Base-by-base conservation (phyloP, 352 stramenopile species). In the Heterotrichella gracilis region DNA sequence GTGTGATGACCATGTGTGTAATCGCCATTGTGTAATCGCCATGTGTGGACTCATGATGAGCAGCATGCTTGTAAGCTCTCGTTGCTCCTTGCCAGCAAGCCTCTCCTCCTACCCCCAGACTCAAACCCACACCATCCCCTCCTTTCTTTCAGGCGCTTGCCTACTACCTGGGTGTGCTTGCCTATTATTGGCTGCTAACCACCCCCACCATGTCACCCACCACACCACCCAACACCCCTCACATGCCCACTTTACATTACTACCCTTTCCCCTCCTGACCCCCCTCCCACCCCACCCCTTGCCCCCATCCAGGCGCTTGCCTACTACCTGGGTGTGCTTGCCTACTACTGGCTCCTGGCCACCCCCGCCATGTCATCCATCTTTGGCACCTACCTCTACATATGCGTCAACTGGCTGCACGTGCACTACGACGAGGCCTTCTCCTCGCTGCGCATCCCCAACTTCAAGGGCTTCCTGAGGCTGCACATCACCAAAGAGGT, bases 371-470 rank as follows among this genome's bases (percentile, higher is more conserved):
- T 82, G 0, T 81, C 80, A 63, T 81, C 83, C 66, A 80, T 89
- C 63, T 85, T 89, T 64, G 82, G 82, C 41, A 73, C 78, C 32
- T 89, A 89, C 72, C 72, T 89, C 20, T 89, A 87, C 73, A 71
- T 87, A 63, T 77, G 81, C 64, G 77, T 89, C 73, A 88, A 87
- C 69, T 76, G 86, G 9, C 84, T 88, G 68, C 77, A 78, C 14
- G 80, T 80, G 68, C 83, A 89, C 76, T 89, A 87, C 79, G 88
- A 89, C 73, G 83, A 89, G 69, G 82, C 83, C 3, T 89, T 88
- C 63, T 86, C 81, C 22, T 81, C 83, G n/a, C 76, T 89, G 68
- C 82, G 82, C 25, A 85, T 87, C 66, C 79, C 81, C 20, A 87
- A 82, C 71, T 89, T 85, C 80, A 89, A 89, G 75, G 86, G 86